phyloP scores from a whole-genome alignment of 2,329 filamentous ascomycete species.

The Ascochyta clinopodiicola region DNA sequence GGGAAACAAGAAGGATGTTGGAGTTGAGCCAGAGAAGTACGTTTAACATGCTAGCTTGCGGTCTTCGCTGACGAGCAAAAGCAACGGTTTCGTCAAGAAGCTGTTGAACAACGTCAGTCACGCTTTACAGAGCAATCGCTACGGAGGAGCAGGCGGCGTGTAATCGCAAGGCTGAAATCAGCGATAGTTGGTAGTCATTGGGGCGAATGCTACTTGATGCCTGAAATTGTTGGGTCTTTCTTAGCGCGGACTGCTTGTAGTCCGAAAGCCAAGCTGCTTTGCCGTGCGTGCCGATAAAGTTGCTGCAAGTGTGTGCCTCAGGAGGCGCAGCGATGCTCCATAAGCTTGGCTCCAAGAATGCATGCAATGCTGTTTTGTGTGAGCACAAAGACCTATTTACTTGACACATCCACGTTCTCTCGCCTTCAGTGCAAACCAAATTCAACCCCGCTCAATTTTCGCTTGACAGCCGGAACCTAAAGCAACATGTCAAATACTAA shows the following conservation, averaged over 20 bases:
- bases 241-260: no score
- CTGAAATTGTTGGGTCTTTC: no score
- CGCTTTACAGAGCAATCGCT: constrained; percentile 3
- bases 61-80: background rate
- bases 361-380: background rate
- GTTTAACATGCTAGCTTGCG: background rate
- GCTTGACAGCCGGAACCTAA: no score
- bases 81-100: constrained; percentile 3
- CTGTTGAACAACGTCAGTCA: constrained; percentile 14
- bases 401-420: no score
- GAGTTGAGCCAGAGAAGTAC: constrained; percentile 11
- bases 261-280: background rate
- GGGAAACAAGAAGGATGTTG: constrained; percentile 3
- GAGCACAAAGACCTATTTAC: no score
- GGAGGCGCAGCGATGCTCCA: background rate
- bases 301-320: background rate
- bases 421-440: no score
- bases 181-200: background rate
- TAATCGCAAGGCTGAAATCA: background rate
- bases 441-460: no score
- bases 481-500: no score
- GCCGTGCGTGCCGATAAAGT: background rate
- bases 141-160: background rate
- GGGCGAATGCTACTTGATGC: background rate
- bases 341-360: background rate